A percentile compares a stretch with the other conserved stretches of the same genome.
These are phyloP conservation scores for Backusella westeae DNA, from an alignment of 192 early-diverging fungal genomes.

Conservation along the genomic window DNA sequence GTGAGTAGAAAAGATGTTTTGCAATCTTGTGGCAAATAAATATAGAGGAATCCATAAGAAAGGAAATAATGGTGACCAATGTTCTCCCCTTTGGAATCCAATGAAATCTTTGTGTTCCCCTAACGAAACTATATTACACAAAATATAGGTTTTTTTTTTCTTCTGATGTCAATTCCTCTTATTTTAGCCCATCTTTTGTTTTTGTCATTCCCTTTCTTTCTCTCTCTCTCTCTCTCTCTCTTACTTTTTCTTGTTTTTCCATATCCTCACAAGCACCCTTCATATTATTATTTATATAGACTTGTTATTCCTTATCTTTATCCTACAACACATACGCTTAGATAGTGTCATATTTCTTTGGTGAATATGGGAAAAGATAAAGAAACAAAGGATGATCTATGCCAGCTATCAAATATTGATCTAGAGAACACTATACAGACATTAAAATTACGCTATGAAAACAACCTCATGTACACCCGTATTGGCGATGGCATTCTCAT, in stretches of 20 bases:
- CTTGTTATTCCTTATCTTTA: neutral
- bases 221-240: neutral
- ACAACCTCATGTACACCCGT: slow-evolving; percentile 12
- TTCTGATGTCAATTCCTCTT: neutral
- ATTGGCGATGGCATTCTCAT: slow-evolving; percentile 12
- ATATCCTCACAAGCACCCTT: neutral
- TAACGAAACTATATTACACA: neutral
- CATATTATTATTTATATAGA: neutral
- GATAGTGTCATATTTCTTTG: neutral
- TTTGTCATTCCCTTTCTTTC: neutral
- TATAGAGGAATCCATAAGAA: neutral
- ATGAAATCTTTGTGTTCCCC: neutral
- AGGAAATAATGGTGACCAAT: neutral
- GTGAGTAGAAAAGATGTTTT: too few species aligned
- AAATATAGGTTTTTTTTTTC: neutral
- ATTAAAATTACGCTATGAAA: slow-evolving; percentile 13
- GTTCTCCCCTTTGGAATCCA: neutral
- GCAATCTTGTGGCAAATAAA: too few species aligned
- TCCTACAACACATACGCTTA: neutral
- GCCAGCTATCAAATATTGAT: neutral
- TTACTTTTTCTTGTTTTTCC: neutral
- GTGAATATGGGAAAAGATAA: neutral
- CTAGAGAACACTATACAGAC: neutral
- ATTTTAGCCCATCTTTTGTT: neutral
- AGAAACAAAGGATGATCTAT: neutral